A percentile compares a stretch with the other conserved stretches of the same genome.
Evolutionary conservation across 306 rosid genomes (phyloP).

Genomic region (Carpinus viminea): DNA sequence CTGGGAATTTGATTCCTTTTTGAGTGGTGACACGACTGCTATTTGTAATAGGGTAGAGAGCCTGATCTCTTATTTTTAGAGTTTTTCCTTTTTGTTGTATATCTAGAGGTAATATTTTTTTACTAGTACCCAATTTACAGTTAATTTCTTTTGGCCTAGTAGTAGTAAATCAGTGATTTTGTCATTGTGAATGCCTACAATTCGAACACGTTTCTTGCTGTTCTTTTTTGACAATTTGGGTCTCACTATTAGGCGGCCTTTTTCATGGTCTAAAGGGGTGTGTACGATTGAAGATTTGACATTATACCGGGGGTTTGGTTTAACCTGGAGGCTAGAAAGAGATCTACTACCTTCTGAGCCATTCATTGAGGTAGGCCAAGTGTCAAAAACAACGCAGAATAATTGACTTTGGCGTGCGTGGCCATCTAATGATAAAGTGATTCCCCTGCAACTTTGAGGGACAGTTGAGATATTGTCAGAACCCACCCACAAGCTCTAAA

Average conservation of each 20-base stretch:
- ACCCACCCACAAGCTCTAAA: neutral
- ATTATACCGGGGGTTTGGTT: neutral
- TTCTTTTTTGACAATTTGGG: neutral
- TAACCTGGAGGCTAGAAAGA: neutral
- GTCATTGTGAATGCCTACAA: too few relatives aligned
- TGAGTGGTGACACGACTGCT: constrained; percentile 46
- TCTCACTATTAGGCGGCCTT: neutral
- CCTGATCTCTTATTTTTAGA: constrained; percentile 36
- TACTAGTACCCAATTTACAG: too few relatives aligned
- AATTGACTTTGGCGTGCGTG: constrained; percentile 26
- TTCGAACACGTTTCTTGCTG: neutral
- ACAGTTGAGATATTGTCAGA: constrained; percentile 15
- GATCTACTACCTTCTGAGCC: neutral
- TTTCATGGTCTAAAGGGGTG: neutral
- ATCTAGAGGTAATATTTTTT: constrained; percentile 46
- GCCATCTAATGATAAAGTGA: constrained; percentile 16
- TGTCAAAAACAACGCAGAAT: constrained; percentile 7
- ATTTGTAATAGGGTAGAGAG: constrained; percentile 25
- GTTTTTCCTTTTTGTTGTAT: constrained; percentile 42
- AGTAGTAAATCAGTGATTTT: too few relatives aligned
- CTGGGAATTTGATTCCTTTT: constrained; percentile 65
- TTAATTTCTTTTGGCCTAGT: too few relatives aligned
- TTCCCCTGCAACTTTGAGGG: constrained; percentile 11
- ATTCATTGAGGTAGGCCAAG: neutral
- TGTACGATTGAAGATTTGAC: neutral